Base-by-base conservation (phyloP, 495 filamentous ascomycete species). In the Neurospora sp. region DNA sequence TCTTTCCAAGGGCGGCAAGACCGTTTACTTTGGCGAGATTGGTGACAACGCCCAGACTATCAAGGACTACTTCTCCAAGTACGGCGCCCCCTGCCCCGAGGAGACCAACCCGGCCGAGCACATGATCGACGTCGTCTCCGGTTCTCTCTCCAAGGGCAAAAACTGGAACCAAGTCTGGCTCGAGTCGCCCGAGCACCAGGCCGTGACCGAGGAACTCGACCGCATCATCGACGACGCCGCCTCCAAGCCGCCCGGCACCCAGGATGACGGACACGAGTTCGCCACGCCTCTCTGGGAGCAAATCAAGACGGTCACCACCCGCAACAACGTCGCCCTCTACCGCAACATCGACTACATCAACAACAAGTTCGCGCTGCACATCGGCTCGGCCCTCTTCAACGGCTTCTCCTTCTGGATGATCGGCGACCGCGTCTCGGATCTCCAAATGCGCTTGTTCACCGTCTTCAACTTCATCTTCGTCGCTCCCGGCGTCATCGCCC, bases 51-150 rank as follows among this genome's bases (percentile, higher is more conserved):
- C 82, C 2, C 72, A 78, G 31, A 81, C 76, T 0, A 72, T 85
- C 72, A 80, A 76, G 45, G 48, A 78, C 12, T 85, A 85, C 65
- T 84, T 84, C 76, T 89, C 92, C 76, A 82, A 83, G 41, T 91
- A 94, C 73, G 93, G 92, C 40, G 89, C 89, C 9, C 83, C 83
- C 12, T 94, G 91, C 76, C 88, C 90, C 12, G 75, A 75, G 0
- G 88, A 89, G 9, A 91, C 90, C 40, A 95, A 90, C 77, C 83
- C 83, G 42, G 93, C 93, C 1, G 93, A 96, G 83, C 94, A 91
- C 90, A 94, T 96, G 91, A 85, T 96, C 65, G 92, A 94, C 76
- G 89, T 92, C 44, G 93, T 94, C 77, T 92, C 91, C 68, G 91
- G 91, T 22, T 22, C 69, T 2, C 72, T 77, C 27, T 75, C 72